Conservation (phyloP, 2,329 filamentous ascomycete genomes). For the Xylaria sp. region DNA sequence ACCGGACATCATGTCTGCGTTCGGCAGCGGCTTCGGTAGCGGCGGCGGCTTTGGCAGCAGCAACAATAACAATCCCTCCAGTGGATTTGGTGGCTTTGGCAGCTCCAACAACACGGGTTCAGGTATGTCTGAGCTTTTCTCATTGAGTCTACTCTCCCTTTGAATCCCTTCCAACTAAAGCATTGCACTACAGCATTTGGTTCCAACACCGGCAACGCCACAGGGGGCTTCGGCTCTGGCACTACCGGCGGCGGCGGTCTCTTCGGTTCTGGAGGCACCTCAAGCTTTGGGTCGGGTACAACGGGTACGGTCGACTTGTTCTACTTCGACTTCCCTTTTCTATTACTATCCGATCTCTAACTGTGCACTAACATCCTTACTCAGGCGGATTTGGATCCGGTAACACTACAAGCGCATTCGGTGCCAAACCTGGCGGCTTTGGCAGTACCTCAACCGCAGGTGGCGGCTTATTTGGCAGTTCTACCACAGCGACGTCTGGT, state of each 20-base stretch:
- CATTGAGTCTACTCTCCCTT: constrained; percentile 26
- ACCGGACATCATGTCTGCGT: constrained; percentile 61
- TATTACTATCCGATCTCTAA: background rate
- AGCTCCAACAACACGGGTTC: constrained; percentile 55
- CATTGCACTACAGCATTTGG: constrained; percentile 47
- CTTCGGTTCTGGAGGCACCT: constrained; percentile 49
- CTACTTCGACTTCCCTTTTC: background rate
- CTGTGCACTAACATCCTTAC: constrained; percentile 38
- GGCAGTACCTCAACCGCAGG: constrained; percentile 50
- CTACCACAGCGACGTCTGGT: constrained; percentile 50
- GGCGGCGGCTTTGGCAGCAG: constrained; percentile 65
- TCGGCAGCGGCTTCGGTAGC: constrained; percentile 63
- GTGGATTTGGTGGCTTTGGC: constrained; percentile 70
- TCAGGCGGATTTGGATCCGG: constrained; percentile 58
- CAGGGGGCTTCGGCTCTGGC: constrained; percentile 51
- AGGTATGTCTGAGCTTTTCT: constrained; percentile 61
- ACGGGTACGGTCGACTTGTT: constrained; percentile 51
- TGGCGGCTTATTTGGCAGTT: constrained; percentile 48
- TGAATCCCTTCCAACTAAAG: constrained; percentile 25
- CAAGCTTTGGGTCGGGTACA: constrained; percentile 55
- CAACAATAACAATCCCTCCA: constrained; percentile 59
- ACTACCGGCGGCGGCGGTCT: constrained; percentile 49
- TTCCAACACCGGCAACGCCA: constrained; percentile 41
- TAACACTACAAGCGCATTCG: constrained; percentile 59
- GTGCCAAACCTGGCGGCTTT: constrained; percentile 53